Evolutionary conservation across 192 early-diverging fungal species (phyloP), one percentile per base, ranked within the genome.

Genomic region (Umbelopsis sp.): DNA sequence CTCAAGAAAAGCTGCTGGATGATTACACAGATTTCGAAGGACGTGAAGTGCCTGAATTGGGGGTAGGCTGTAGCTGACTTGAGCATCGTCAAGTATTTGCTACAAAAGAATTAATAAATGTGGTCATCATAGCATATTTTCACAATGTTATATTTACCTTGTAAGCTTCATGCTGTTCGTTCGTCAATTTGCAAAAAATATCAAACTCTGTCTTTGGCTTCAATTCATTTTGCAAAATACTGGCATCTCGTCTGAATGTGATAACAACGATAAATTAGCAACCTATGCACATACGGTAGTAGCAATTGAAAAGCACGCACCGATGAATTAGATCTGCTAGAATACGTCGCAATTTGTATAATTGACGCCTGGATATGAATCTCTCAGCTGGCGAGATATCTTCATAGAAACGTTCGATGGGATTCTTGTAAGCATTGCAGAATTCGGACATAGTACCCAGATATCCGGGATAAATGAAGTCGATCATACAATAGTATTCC

Each of bases 401-500:
- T 17, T 71, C 69, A 72, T 85, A 90, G 11, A 89, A 88, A 16
- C 80, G 71, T 3, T 86, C 81, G 71, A 94, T 92, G 3, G 88
- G 90, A 10, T 82, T 74, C 43, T 82, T 81, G 66, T 87, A 96
- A 8, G 65, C 68, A 34, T 82, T 72, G 43, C 82, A 80, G 69
- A 94, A 96, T 21, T 83, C 75, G 7, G 56, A 25, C 6, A 83
- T 26, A 11, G 78, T 71, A 29, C 93, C 91, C 17, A 96, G 78
- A 45, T 81, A 89, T 17, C 79, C 80, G 0, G 91, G 86, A 0
- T 77, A 84, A 29, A 89, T 86, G 73, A 94, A 95, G 68, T 96
- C 78, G 17, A 95, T 83, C 92, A 92, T 91, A 50, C 81, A 85
- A 85, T 87, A 92, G 70, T 92, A 96, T 74, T 95, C 93, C 45